phyloP scores from a whole-genome alignment of 2,329 filamentous ascomycete species.

The Pestalotiopsis sp. region DNA sequence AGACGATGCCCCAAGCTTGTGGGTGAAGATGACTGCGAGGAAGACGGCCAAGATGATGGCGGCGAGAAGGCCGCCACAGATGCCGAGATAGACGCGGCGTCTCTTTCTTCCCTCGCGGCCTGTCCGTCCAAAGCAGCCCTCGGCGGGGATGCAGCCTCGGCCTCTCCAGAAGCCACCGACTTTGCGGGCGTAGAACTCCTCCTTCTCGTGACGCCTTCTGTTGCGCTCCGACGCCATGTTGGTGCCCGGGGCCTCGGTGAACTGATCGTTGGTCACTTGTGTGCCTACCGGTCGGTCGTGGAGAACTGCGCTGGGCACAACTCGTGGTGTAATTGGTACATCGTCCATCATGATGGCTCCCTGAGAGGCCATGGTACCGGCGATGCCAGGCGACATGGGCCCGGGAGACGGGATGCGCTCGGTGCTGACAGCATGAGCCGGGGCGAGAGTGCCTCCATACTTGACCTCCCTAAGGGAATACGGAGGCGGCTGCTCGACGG shows the following conservation, averaged over 20 bases:
- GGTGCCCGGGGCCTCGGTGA: slow-evolving; percentile 39
- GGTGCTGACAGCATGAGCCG: slow-evolving; percentile 47
- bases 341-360: slow-evolving; percentile 63
- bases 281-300: slow-evolving; percentile 48
- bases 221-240: slow-evolving; percentile 50
- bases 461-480: slow-evolving; percentile 52
- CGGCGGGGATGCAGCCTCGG: slow-evolving; percentile 61
- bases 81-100: slow-evolving; percentile 59
- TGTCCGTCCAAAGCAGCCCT: slow-evolving; percentile 65
- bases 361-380: slow-evolving; percentile 63
- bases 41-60: slow-evolving; percentile 60
- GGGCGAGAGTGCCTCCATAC: slow-evolving; percentile 61
- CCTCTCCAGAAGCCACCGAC: slow-evolving; percentile 66
- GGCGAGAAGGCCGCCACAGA: slow-evolving; percentile 52
- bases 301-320: slow-evolving; percentile 30
- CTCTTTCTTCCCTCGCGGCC: slow-evolving; percentile 66
- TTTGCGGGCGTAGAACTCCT: slow-evolving; percentile 61
- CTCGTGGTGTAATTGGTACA: slow-evolving; percentile 50
- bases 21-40: slow-evolving; percentile 59
- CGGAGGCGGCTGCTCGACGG: slow-evolving; percentile 52
- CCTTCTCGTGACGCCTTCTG: slow-evolving; percentile 63
- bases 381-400: slow-evolving; percentile 63
- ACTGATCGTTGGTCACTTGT: slow-evolving; percentile 47
- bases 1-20: slow-evolving; percentile 22
- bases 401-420: slow-evolving; percentile 60